A percentile compares a stretch with the other conserved stretches of the same genome.
These are phyloP conservation scores for Galeopsis tetrahit DNA, from an alignment of 257 asterid genomes.

Conservation along the genomic window DNA sequence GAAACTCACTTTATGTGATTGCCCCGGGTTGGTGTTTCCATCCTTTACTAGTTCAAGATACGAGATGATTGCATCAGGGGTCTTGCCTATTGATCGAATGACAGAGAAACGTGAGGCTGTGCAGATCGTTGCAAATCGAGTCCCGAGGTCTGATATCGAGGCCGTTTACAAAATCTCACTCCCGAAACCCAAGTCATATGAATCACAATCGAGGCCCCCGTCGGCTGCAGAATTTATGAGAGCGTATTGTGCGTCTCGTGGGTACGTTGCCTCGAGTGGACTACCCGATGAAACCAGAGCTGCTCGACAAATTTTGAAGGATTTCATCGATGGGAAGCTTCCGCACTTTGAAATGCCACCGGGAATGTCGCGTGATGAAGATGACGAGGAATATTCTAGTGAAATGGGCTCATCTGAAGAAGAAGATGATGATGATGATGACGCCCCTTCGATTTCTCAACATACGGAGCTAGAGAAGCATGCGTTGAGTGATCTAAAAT, in stretches of 20 bases:
- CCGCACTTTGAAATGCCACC: conserved; percentile 87
- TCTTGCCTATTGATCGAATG: conserved; percentile 86
- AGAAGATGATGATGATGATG: conserved; percentile 31
- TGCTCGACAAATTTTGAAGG: conserved; percentile 85
- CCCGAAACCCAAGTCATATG: conserved; percentile 90
- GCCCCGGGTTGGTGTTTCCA: conserved; percentile 98
- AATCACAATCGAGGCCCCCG: conserved; percentile 76
- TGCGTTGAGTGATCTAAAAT: conserved; percentile 64
- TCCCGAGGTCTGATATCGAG: conserved; percentile 72
- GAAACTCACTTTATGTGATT: conserved; percentile 89
- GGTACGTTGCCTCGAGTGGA: conserved; percentile 88
- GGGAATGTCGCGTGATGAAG: conserved; percentile 42
- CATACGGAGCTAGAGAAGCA: conserved; percentile 55
- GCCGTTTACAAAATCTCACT: conserved; percentile 68
- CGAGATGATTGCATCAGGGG: conserved; percentile 98
- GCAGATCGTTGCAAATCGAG: conserved; percentile 89
- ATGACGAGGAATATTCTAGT: conserved; percentile 36
- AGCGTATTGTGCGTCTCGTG: conserved; percentile 90
- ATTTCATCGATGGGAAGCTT: conserved; percentile 93
- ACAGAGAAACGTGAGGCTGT: conserved; percentile 92
- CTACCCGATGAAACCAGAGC: conserved; percentile 95
- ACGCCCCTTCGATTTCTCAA: conserved; percentile 39
- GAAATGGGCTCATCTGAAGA: conserved; percentile 39
- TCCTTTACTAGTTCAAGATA: conserved; percentile 97
- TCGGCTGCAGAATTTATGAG: conserved; percentile 72